phyloP scores from a whole-genome alignment of 768 basidiomycete species.

The Roridomyces roridus region DNA sequence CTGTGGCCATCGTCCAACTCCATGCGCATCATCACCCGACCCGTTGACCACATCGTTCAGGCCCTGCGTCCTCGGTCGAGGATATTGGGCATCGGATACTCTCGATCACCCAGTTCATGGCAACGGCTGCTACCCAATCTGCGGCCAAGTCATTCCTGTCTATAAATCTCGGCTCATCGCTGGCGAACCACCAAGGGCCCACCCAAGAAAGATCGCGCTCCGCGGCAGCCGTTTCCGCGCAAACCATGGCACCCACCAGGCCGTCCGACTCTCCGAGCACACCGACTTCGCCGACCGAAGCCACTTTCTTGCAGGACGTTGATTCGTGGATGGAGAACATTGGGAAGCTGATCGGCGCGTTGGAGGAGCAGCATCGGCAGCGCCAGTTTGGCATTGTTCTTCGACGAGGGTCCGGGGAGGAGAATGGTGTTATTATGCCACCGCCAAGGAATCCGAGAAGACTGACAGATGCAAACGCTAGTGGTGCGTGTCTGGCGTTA shows the following conservation, averaged over 20 bases:
- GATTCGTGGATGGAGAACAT: conserved; percentile 23
- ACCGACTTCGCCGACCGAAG: not conserved
- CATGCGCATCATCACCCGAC: no score
- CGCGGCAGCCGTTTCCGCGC: no score
- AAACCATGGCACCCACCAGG: no score
- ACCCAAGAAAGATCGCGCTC: no score
- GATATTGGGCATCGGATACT: no score
- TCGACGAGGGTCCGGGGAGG: not conserved
- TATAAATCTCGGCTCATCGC: not conserved
- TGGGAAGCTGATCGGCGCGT: conserved; percentile 6
- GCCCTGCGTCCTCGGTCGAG: no score
- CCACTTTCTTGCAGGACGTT: conserved; percentile 16
- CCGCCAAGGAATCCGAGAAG: no score
- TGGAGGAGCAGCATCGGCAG: conserved; percentile 22
- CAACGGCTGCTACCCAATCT: conserved; percentile 13
- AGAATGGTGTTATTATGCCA: not conserved
- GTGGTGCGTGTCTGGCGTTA: not conserved
- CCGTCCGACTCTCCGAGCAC: conserved; percentile 9
- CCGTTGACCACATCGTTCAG: no score
- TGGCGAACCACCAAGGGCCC: not conserved
- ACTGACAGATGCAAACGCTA: no score
- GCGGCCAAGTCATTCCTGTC: not conserved
- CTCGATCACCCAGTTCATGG: not conserved
- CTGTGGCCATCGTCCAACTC: no score
- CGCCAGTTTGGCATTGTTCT: conserved; percentile 8